Evolutionary conservation across 306 rosid species (phyloP), one percentile per base, ranked within the genome.

Genomic region (Heteromeles arbutifolia): DNA sequence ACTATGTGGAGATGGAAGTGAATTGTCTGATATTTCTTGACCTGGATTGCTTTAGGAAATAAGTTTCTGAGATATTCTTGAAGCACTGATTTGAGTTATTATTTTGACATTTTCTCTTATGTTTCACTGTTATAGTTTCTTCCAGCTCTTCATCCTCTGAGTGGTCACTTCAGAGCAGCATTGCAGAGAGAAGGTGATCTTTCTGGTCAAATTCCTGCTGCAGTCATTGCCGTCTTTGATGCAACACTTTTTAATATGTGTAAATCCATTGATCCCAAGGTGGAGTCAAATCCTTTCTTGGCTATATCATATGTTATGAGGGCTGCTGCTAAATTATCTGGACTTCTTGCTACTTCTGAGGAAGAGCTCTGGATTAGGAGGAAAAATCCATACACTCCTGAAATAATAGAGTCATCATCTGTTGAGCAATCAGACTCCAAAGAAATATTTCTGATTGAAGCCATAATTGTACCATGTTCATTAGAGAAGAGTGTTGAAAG

Each of bases 101-200:
- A 50, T 70, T 72, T 66, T 67, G 50, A 83, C 74, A 45, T 73
- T 78, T 79, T 72, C 68, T 43, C 80, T 65, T 89, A 68, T 67
- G 65, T 72, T 69, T 69, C 74, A 48, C 73, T 66, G 81, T 43
- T 84, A 57, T 92, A 95, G 98, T 92, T 90, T 84, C 90, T 88
- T 77, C 48, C 88, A 69, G 65, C 79, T 74, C 84, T 82, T 75
- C 96, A 90, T 80, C 99, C 99, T 37, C 86, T 95, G 37, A 70
- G 87, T 88, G 92, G 99, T 81, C 99, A 95, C 83, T 75, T 95
- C 65, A 90, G 90, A 83, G 96, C 90, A 77, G 82, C 84, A 74
- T 82, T 87, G 87, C 68, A 63, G 87, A 89, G 93, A 75, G 84
- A 95, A 85, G 91, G 86, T 75, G 89, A 88, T 70, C 84, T 75